Percentiles rank a stretch among this genome's conserved stretches.
Conservation (phyloP, 179 eudicot genomes). For the Monotropa hypopitys region DNA sequence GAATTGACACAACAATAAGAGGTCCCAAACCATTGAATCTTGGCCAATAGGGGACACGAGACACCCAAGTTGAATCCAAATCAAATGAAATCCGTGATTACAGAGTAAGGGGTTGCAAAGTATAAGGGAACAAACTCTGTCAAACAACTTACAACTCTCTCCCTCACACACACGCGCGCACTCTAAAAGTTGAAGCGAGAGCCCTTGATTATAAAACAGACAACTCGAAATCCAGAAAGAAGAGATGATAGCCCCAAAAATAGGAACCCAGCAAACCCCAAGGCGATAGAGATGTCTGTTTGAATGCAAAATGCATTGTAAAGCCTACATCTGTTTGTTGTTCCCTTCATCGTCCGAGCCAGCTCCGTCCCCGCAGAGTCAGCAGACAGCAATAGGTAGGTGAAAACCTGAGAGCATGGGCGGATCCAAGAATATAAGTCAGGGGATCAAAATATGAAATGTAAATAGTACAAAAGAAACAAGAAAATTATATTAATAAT, state of each 20-base stretch:
- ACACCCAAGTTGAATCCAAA: not conserved
- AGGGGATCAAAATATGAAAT: no score
- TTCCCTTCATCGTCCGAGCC: slow-evolving; percentile 37
- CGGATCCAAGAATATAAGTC: no score
- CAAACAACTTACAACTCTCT: not conserved
- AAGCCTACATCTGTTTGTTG: slow-evolving; percentile 37
- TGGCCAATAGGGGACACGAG: not conserved
- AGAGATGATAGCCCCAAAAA: slow-evolving; percentile 52
- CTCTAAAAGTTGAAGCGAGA: slow-evolving; percentile 53
- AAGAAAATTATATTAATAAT: no score
- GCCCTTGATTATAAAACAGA: slow-evolving; percentile 53
- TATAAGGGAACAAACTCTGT: not conserved
- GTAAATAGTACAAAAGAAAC: no score
- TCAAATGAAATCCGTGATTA: not conserved
- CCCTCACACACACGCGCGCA: no score
- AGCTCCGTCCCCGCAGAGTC: slow-evolving; percentile 59
- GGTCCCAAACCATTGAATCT: not conserved
- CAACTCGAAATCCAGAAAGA: slow-evolving; percentile 73
- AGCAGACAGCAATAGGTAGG: slow-evolving; percentile 57
- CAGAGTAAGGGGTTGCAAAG: not conserved
- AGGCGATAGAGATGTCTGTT: slow-evolving; percentile 53
- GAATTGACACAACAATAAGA: not conserved
- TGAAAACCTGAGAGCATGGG: slow-evolving; percentile 57
- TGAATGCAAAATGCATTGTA: slow-evolving; percentile 54
- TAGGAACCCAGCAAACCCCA: slow-evolving; percentile 67